These are phyloP conservation scores for Sphagnum tenellum DNA, from an alignment of 225 moss, liverwort and hornwort genomes.

Conservation along the genomic window DNA sequence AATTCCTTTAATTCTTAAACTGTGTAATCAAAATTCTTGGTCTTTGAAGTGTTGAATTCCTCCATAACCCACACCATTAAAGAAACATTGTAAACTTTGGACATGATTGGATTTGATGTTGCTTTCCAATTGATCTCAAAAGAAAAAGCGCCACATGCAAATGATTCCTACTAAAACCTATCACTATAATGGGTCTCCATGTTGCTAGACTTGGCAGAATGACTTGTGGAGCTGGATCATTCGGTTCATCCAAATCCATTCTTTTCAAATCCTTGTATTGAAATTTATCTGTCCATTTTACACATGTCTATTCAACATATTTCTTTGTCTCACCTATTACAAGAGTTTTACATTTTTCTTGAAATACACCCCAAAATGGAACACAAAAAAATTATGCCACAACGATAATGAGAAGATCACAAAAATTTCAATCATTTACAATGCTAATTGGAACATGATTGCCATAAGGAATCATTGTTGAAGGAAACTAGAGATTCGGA, in stretches of 20 bases:
- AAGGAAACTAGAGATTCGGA: background rate
- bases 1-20: slow-evolving; percentile 21
- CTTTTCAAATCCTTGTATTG: slow-evolving; percentile 34
- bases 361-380: background rate
- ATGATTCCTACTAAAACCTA: slow-evolving; percentile 49
- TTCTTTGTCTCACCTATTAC: slow-evolving; percentile 32
- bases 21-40: slow-evolving; percentile 24
- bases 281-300: slow-evolving; percentile 19
- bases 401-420: background rate
- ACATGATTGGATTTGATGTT: slow-evolving; percentile 8
- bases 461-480: background rate
- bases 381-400: background rate
- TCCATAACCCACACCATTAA: slow-evolving; percentile 58
- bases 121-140: slow-evolving; percentile 32
- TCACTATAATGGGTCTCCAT: slow-evolving; percentile 50
- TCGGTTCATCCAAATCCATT: slow-evolving; percentile 27
- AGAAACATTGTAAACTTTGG: slow-evolving; percentile 23
- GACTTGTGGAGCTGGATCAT: slow-evolving; percentile 17
- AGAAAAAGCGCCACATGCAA: slow-evolving; percentile 42
- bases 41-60: slow-evolving; percentile 22
- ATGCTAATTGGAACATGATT: background rate
- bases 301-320: slow-evolving; percentile 37
- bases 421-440: background rate
- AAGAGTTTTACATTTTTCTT: slow-evolving; percentile 36
- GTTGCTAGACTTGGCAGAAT: slow-evolving; percentile 3